These are phyloP conservation scores for Craspedostauros australis DNA, from an alignment of 108 stramenopile genomes.

Conservation along the genomic window DNA sequence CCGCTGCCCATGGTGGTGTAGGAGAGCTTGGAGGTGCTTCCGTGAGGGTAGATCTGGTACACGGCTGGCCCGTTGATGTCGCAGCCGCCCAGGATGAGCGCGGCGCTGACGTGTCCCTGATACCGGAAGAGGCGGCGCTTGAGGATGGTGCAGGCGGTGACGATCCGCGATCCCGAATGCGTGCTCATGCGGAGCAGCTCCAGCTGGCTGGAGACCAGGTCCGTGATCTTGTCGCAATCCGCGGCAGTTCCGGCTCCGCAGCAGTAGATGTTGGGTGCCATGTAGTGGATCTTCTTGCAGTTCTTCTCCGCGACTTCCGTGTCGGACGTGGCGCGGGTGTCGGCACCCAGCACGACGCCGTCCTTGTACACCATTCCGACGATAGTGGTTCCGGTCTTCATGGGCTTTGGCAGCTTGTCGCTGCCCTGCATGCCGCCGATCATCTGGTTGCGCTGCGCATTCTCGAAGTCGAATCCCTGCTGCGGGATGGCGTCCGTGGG, in stretches of 20 bases:
- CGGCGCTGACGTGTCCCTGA: slow-evolving; percentile 94
- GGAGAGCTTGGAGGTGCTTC: slow-evolving; percentile 89
- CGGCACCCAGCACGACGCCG: slow-evolving; percentile 97
- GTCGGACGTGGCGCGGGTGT: slow-evolving; percentile 94
- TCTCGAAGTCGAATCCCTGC: slow-evolving; percentile 53
- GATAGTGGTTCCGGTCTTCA: slow-evolving; percentile 94
- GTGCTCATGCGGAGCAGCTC: slow-evolving; percentile 95
- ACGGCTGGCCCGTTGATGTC: slow-evolving; percentile 91
- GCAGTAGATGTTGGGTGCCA: slow-evolving; percentile 99
- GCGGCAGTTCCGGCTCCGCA: slow-evolving; percentile 99
- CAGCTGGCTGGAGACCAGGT: slow-evolving; percentile 83
- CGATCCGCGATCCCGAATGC: slow-evolving; percentile 69
- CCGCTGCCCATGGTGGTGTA: slow-evolving; percentile 99
- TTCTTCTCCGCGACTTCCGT: slow-evolving; percentile 97
- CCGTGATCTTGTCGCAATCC: slow-evolving; percentile 98
- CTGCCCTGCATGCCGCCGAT: slow-evolving; percentile 11
- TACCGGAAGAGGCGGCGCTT: slow-evolving; percentile 95
- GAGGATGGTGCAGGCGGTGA: slow-evolving; percentile 94
- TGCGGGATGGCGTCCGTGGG: too few relatives aligned
- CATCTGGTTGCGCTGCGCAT: slow-evolving; percentile 27
- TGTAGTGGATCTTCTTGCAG: slow-evolving; percentile 99
- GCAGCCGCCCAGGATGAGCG: slow-evolving; percentile 94
- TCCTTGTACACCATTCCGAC: slow-evolving; percentile 87
- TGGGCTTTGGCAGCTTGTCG: slow-evolving; percentile 74
- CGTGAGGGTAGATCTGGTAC: slow-evolving; percentile 97